Evolutionary conservation across 768 basidiomycete genomes (phyloP).

Genomic region (Collybia mongolica): DNA sequence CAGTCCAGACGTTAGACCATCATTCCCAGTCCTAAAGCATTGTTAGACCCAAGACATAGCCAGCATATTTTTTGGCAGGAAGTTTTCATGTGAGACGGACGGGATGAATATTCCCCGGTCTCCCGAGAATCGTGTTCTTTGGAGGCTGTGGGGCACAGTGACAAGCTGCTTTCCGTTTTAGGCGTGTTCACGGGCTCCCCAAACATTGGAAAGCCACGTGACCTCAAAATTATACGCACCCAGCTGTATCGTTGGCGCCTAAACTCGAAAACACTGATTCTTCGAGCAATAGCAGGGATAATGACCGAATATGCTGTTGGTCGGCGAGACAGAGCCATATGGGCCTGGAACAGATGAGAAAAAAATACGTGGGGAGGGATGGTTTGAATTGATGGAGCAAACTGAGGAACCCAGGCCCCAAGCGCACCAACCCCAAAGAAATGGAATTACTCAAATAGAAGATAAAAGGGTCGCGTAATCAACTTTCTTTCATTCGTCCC

Average conservation of each 20-base stretch:
- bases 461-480: slow-evolving; percentile 14
- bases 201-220: slow-evolving; percentile 6
- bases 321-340: not conserved
- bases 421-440: slow-evolving; percentile 17
- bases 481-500: not conserved
- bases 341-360: not conserved
- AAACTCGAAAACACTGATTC: not conserved
- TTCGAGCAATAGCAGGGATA: not conserved
- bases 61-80: too few relatives aligned
- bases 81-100: too few relatives aligned
- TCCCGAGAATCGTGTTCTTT: too few relatives aligned
- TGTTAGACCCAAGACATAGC: too few relatives aligned
- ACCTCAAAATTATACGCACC: not conserved
- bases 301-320: not conserved
- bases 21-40: too few relatives aligned
- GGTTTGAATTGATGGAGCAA: slow-evolving; percentile 1
- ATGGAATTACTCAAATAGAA: slow-evolving; percentile 15
- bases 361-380: slow-evolving; percentile 1
- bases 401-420: slow-evolving; percentile 5
- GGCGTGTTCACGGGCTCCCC: slow-evolving; percentile 1
- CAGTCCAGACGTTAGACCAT: too few relatives aligned
- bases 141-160: too few relatives aligned
- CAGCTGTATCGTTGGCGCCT: not conserved
- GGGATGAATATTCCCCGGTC: too few relatives aligned
- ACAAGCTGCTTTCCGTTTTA: not conserved